Evolutionary conservation across 306 rosid species (phyloP), one percentile per base, ranked within the genome.

Genomic region (Inga leiocalycina): DNA sequence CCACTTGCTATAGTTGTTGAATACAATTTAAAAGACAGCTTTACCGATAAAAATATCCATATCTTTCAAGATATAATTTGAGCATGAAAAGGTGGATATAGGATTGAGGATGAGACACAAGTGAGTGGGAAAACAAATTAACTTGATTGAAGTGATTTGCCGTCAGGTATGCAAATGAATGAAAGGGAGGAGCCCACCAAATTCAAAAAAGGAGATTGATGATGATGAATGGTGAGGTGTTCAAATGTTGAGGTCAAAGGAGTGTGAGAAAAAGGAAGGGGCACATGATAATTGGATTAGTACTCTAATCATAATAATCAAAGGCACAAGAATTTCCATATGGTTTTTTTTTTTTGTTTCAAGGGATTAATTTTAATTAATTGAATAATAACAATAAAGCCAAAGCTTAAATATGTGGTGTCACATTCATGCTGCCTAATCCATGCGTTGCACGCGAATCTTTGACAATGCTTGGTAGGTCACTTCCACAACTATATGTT

Each of bases 361-460:
- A 67, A 22, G 52, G 59, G 59, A 52, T 52, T 56, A 54, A 51
- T 54, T 39, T 39, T 15, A 22, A 79, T 27, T 27, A 27, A 27
- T 85, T 85, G 79, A 49, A 73, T 51, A 49, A 48, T 49, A 48
- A 13, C 3, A 57, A 59, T 22, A 59, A n/a, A 72, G 81, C 78
- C 35, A 82, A 86, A 81, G 82, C 52, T 80, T 75, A 78, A 39
- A 39, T 39, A 71, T 76, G 86, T 76, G 82, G 61, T 32, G 85
- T 87, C 85, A 84, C 81, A 88, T 84, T 88, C 87, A 85, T 81
- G 78, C 34, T 80, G 83, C 88, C 59, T 44, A 62, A 66, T 74
- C 57, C 79, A 88, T 80, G 85, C 80, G 45, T 72, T 37, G 81
- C 86, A 85, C 84, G 81, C 86, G 84, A 89, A 88, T 88, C 85